phyloP scores from a whole-genome alignment of 176 grass and related monocot species.

The Secale cereale region DNA sequence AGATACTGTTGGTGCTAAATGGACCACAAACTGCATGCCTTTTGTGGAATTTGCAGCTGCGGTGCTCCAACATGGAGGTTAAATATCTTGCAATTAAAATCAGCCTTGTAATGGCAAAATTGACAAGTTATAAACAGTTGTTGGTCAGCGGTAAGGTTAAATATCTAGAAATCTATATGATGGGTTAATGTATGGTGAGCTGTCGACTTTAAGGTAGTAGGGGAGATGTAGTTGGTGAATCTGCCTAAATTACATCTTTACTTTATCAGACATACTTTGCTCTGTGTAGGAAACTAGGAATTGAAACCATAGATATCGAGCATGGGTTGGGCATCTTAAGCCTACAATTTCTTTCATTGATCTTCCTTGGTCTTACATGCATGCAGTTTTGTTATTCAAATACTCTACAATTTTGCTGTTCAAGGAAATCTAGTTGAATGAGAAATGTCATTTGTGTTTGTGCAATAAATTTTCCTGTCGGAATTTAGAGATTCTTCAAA shows the following conservation, averaged over 20 bases:
- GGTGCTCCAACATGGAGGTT: neutral
- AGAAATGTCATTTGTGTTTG: neutral
- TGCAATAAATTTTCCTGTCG: neutral
- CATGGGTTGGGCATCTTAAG: neutral
- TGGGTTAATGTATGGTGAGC: conserved; percentile 1
- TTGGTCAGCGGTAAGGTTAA: neutral
- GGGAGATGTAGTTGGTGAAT: neutral
- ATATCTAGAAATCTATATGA: neutral
- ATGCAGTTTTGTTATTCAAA: neutral
- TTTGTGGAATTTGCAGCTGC: neutral
- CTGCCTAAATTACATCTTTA: neutral
- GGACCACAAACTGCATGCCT: neutral
- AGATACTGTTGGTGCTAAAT: neutral
- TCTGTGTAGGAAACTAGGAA: neutral
- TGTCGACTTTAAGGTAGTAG: neutral
- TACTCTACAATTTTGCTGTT: neutral
- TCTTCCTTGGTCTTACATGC: neutral
- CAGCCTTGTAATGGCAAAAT: neutral
- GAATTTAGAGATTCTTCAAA: neutral
- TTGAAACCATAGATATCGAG: neutral
- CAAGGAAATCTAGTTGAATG: neutral
- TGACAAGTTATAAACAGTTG: neutral
- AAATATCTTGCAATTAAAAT: neutral
- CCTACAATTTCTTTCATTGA: neutral
- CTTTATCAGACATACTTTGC: neutral